Conservation (phyloP, 1,284 basidiomycete species). For the Ceratobasidium sp. region DNA sequence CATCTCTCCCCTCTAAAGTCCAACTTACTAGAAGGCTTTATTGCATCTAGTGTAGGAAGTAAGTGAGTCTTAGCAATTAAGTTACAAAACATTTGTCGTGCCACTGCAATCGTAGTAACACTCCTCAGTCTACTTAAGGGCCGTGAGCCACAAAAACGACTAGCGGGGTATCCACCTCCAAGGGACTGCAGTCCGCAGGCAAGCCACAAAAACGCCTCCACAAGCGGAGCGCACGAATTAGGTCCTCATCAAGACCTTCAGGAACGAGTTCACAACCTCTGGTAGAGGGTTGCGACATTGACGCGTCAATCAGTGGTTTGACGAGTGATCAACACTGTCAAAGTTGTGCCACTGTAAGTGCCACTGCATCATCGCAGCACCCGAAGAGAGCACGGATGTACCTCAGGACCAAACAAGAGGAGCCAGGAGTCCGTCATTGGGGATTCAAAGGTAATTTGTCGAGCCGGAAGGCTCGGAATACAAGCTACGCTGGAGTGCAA, state of each 20-base stretch:
- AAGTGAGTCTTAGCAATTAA: no score
- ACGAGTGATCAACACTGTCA: constrained; percentile 23
- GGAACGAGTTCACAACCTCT: no score
- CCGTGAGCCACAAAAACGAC: no score
- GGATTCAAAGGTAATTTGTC: not conserved
- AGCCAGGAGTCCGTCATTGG: no score
- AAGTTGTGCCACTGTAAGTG: not conserved
- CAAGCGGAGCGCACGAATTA: not conserved
- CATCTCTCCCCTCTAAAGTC: no score
- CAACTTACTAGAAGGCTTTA: no score
- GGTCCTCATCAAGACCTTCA: not conserved
- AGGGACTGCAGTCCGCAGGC: no score
- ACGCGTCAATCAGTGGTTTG: not conserved
- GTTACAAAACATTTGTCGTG: no score
- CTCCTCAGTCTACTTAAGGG: no score
- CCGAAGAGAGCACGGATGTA: not conserved
- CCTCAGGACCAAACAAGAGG: not conserved
- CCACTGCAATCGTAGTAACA: no score
- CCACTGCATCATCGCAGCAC: not conserved
- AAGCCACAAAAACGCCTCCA: not conserved
- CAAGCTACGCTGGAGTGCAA: not conserved
- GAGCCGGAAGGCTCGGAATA: not conserved
- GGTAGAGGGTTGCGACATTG: not conserved
- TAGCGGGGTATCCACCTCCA: no score
- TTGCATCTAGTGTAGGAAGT: no score